Conservation (phyloP, 202 grass and related monocot species). For the Musa balbisiana region DNA sequence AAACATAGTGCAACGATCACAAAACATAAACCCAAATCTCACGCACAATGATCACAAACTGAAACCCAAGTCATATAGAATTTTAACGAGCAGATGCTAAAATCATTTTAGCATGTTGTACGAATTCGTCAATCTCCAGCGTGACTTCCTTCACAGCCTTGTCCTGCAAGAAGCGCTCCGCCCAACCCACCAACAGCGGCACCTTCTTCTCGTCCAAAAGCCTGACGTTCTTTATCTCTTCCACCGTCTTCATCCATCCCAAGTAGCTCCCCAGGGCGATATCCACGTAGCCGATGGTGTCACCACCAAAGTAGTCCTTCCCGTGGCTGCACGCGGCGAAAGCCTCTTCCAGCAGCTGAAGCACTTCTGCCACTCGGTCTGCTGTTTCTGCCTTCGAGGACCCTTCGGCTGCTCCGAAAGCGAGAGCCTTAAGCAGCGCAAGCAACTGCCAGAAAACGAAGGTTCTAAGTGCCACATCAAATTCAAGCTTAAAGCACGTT, state of each 20-base stretch:
- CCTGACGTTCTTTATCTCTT: slow-evolving; percentile 23
- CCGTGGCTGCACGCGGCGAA: slow-evolving; percentile 25
- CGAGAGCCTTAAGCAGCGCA: too few species aligned
- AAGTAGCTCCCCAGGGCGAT: slow-evolving; percentile 30
- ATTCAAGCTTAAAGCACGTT: too few species aligned
- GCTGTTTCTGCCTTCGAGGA: slow-evolving; percentile 17
- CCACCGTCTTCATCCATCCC: slow-evolving; percentile 43
- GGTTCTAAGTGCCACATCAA: too few species aligned
- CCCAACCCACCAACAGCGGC: slow-evolving; percentile 23
- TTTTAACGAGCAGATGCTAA: too few species aligned
- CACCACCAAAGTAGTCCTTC: slow-evolving; percentile 45
- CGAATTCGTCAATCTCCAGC: slow-evolving; percentile 8
- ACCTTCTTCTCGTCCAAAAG: slow-evolving; percentile 10
- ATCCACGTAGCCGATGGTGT: slow-evolving; percentile 43
- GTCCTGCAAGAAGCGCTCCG: background rate
- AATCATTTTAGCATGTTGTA: background rate
- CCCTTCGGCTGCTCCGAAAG: background rate
- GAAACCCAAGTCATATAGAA: too few species aligned
- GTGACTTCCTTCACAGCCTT: slow-evolving; percentile 14
- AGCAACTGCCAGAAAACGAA: too few species aligned
- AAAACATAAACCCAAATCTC: too few species aligned
- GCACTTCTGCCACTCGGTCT: slow-evolving; percentile 17
- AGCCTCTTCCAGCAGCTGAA: slow-evolving; percentile 46
- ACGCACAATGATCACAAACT: too few species aligned
- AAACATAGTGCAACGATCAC: too few species aligned